Conservation (phyloP, 192 early-diverging fungal species). For the Gonapodya sp. region DNA sequence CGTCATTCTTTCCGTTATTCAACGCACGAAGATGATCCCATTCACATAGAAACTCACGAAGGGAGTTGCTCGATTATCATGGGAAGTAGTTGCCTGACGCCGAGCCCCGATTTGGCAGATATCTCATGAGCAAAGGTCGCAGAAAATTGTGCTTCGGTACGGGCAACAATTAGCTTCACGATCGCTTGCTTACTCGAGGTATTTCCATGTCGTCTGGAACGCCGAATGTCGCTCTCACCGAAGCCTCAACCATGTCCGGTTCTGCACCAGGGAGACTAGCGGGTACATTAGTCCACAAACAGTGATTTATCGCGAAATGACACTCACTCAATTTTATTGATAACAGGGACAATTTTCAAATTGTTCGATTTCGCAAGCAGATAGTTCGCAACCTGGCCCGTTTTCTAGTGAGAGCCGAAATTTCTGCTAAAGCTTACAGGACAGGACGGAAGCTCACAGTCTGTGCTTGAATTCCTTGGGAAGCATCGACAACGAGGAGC, state of each 20-base stretch:
- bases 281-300: background rate
- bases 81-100: slow-evolving; percentile 64
- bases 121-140: slow-evolving; percentile 31
- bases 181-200: slow-evolving; percentile 22
- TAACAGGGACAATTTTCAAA: slow-evolving; percentile 74
- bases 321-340: slow-evolving; percentile 64
- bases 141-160: background rate
- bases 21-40: slow-evolving; percentile 8
- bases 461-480: slow-evolving; percentile 95
- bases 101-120: slow-evolving; percentile 78
- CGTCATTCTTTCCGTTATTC: background rate
- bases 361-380: slow-evolving; percentile 83
- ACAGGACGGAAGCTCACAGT: slow-evolving; percentile 29
- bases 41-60: slow-evolving; percentile 24
- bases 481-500: slow-evolving; percentile 82
- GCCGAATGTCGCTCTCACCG: slow-evolving; percentile 84
- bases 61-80: slow-evolving; percentile 70
- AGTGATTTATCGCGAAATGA: background rate
- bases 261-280: slow-evolving; percentile 73
- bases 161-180: background rate
- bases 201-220: slow-evolving; percentile 49
- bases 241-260: slow-evolving; percentile 56
- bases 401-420: background rate
- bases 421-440: background rate
- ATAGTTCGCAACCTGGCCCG: slow-evolving; percentile 88